Conservation (phyloP, 2,329 filamentous ascomycete genomes). For the Fusarium sp. region DNA sequence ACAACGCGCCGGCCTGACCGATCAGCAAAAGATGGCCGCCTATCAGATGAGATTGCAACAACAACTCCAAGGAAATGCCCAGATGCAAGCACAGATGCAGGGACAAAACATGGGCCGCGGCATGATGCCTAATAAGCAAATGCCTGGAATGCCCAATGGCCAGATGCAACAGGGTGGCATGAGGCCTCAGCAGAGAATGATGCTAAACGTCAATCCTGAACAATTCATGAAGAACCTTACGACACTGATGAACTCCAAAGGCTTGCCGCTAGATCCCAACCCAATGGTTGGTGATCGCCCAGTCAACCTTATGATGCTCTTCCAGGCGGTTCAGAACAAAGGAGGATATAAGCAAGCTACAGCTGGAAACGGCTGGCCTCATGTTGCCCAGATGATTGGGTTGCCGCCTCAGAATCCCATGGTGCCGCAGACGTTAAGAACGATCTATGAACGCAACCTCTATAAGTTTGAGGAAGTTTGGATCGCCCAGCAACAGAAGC, state of each 20-base stretch:
- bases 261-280: constrained; percentile 77
- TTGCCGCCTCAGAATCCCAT: constrained; percentile 73
- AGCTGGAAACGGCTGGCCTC: constrained; percentile 76
- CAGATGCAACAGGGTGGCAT: constrained; percentile 64
- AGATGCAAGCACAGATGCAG: constrained; percentile 65
- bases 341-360: constrained; percentile 82
- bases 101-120: constrained; percentile 57
- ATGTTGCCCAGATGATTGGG: constrained; percentile 73
- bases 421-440: constrained; percentile 75
- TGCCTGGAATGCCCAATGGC: constrained; percentile 63
- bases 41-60: constrained; percentile 88
- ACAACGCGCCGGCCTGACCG: constrained; percentile 55
- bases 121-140: constrained; percentile 65
- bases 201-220: constrained; percentile 66
- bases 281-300: constrained; percentile 79
- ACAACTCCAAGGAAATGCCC: constrained; percentile 70
- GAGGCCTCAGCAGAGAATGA: constrained; percentile 61
- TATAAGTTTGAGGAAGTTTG: constrained; percentile 79
- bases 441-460: constrained; percentile 80
- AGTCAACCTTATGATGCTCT: constrained; percentile 80
- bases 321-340: constrained; percentile 77
- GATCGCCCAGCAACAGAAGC: constrained; percentile 65
- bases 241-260: constrained; percentile 79
- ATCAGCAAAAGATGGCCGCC: constrained; percentile 77
- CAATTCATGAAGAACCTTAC: constrained; percentile 80